phyloP scores from a whole-genome alignment of 2,329 filamentous ascomycete genomes.

The Reticulascus tulasneorum region DNA sequence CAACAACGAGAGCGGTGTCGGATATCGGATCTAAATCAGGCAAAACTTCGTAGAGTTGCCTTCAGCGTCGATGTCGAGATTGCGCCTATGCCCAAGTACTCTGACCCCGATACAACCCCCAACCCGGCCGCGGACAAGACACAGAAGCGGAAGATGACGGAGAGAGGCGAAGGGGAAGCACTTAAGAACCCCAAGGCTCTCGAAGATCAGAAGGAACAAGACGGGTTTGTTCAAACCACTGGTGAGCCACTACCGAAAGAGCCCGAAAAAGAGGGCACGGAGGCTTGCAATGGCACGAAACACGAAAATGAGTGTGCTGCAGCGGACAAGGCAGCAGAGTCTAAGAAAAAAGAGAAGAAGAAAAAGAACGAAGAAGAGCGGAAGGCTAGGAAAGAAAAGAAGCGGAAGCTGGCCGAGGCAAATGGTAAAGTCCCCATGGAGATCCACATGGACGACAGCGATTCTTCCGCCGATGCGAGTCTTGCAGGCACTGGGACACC shows the following conservation, averaged over 20 bases:
- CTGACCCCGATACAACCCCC: conserved; percentile 49
- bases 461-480: conserved; percentile 41
- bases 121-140: conserved; percentile 41
- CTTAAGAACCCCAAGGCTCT: conserved; percentile 62
- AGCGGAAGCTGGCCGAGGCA: conserved; percentile 76
- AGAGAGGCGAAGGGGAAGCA: conserved; percentile 71
- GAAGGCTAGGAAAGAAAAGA: conserved; percentile 88
- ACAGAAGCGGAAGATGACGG: conserved; percentile 59
- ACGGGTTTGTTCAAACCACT: conserved; percentile 34
- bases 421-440: conserved; percentile 86
- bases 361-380: conserved; percentile 90
- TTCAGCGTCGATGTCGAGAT: conserved; percentile 99
- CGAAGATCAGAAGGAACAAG: conserved; percentile 53
- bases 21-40: conserved; percentile 72
- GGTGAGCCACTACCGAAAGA: conserved; percentile 36
- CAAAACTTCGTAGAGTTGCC: conserved; percentile 80
- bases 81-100: conserved; percentile 77
- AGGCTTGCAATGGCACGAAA: conserved; percentile 15
- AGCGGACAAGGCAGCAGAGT: conserved; percentile 38
- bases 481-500: conserved; percentile 48
- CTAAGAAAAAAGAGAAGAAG: conserved; percentile 90
- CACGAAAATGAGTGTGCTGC: conserved; percentile 17
- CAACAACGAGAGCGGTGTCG: conserved; percentile 72
- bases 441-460: conserved; percentile 67
- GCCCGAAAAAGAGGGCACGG: conserved; percentile 30